Conservation (phyloP, 2,329 filamentous ascomycete genomes). For the Aureobasidium sp. region DNA sequence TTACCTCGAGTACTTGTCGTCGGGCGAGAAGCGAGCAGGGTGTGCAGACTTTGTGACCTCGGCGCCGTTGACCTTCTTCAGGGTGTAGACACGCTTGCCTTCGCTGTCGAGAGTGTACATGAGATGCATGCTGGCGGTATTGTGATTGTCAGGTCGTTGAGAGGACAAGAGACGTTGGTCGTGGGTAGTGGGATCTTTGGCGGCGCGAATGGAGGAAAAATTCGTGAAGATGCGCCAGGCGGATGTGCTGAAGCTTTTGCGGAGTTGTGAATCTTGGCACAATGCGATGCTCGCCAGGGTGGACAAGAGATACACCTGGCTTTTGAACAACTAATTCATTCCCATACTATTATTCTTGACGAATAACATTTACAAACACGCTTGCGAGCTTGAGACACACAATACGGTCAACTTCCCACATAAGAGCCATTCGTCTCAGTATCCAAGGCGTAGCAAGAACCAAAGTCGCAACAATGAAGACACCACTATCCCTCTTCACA, state of each 20-base stretch:
- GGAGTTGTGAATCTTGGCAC: not conserved
- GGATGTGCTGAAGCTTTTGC: slow-evolving; percentile 3
- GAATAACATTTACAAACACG: not conserved
- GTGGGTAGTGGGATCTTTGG: not conserved
- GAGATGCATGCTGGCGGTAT: slow-evolving; percentile 52
- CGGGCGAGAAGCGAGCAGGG: slow-evolving; percentile 91
- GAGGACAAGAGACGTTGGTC: not conserved
- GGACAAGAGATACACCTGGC: not conserved
- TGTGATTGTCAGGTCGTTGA: not conserved
- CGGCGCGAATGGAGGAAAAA: not conserved
- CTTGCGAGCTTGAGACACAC: too few relatives aligned
- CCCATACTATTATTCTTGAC: not conserved
- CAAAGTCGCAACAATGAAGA: slow-evolving; percentile 1
- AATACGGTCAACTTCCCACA: not conserved
- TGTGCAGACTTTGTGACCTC: slow-evolving; percentile 94
- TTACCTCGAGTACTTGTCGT: slow-evolving; percentile 90
- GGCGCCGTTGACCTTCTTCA: slow-evolving; percentile 77
- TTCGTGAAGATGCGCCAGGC: not conserved
- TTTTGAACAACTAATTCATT: not conserved
- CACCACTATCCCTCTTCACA: slow-evolving; percentile 25
- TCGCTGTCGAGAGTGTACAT: slow-evolving; percentile 79
- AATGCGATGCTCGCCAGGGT: not conserved
- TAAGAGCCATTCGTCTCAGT: not conserved
- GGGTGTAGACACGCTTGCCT: slow-evolving; percentile 88
- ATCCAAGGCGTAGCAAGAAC: not conserved